Percentiles rank a stretch among this genome's conserved stretches.
phyloP scores from a whole-genome alignment of 345 rosid species.

The Camelina neglecta region DNA sequence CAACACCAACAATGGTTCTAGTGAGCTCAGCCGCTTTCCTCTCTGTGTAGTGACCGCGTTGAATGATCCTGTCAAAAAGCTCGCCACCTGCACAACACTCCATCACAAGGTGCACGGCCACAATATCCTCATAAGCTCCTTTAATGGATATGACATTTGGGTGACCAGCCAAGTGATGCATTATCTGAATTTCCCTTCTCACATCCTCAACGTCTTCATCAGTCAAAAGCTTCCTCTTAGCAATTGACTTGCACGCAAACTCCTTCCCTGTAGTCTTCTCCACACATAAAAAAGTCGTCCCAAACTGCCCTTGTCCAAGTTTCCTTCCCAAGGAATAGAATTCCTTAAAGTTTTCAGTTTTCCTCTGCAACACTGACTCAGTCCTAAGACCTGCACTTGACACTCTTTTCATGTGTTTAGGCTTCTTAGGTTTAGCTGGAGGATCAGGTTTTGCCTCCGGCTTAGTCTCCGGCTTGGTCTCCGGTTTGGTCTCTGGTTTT shows the following conservation, averaged over 20 bases:
- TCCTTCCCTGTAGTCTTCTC: conserved; percentile 71
- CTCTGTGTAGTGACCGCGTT: conserved; percentile 83
- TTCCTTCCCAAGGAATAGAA: conserved; percentile 72
- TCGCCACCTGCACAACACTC: conserved; percentile 91
- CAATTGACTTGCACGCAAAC: conserved; percentile 87
- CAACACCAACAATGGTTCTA: conserved; percentile 79
- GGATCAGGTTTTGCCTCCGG: conserved; percentile 34
- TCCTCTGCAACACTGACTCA: conserved; percentile 73
- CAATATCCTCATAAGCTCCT: conserved; percentile 86
- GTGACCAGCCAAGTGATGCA: conserved; percentile 90
- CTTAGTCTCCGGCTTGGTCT: conserved; percentile 38
- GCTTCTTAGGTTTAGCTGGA: conserved; percentile 54
- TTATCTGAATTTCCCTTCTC: conserved; percentile 84
- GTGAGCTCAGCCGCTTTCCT: conserved; percentile 87
- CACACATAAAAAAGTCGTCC: conserved; percentile 76
- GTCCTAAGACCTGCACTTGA: conserved; percentile 75
- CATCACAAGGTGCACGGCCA: conserved; percentile 88
- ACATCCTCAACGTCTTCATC: conserved; percentile 93
- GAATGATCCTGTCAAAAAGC: conserved; percentile 88
- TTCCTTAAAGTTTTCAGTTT: conserved; percentile 76
- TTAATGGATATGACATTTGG: conserved; percentile 75
- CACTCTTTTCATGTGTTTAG: conserved; percentile 63
- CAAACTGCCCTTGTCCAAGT: conserved; percentile 93
- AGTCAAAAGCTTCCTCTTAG: conserved; percentile 78
- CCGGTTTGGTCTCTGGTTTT: conserved; percentile 24